Evolutionary conservation across 371 early-diverging fungal genomes (phyloP), one percentile per base, ranked within the genome.

Genomic region (Haplosporangium sp.): DNA sequence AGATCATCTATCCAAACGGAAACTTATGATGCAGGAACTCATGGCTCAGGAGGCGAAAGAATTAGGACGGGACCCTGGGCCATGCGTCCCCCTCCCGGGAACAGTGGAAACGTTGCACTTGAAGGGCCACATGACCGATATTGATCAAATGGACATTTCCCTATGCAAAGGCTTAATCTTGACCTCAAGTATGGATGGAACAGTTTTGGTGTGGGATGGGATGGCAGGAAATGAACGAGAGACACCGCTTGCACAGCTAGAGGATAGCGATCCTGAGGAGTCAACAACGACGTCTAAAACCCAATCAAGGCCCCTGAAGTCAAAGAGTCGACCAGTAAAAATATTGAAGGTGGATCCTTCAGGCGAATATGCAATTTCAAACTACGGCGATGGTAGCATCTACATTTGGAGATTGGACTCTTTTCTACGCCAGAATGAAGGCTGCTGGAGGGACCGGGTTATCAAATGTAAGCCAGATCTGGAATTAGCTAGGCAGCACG

Each of bases 1-100:
- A 35, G 81, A 81, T 55, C 75, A 81, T 19, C 81, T 74, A 57
- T 81, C 81, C 55, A 81, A 81, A 40, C 67, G 81, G 19, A 74
- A 75, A 50, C 40, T 81, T 65, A 81, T 81, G 81, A 74, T 74
- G 81, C 75, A 81, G 11, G 75, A 74, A 19, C 59, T 81, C 9
- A 38, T 81, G 56, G 72, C 81, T 8, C 75, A 71, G 55, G 81
- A 81, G 50, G 75, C 81, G 17, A 67, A 53, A 10, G 81, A 81
- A 20, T 52, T 65, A 15, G 75, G 69, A 27, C 71, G 56, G 50
- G 68, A 81, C 27, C 61, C 68, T 35, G 53, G 72, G 9, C 63
- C 75, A 3, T 65, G 59, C 8, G 38, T 64, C 7, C 72, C 75
- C 6, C 58, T 81, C 37, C 75, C 81, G 27, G 81, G 81, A 0